A percentile compares a stretch with the other conserved stretches of the same genome.
These are phyloP conservation scores for Exophiala sp. DNA, from an alignment of 2,329 filamentous ascomycete species.

Conservation along the genomic window DNA sequence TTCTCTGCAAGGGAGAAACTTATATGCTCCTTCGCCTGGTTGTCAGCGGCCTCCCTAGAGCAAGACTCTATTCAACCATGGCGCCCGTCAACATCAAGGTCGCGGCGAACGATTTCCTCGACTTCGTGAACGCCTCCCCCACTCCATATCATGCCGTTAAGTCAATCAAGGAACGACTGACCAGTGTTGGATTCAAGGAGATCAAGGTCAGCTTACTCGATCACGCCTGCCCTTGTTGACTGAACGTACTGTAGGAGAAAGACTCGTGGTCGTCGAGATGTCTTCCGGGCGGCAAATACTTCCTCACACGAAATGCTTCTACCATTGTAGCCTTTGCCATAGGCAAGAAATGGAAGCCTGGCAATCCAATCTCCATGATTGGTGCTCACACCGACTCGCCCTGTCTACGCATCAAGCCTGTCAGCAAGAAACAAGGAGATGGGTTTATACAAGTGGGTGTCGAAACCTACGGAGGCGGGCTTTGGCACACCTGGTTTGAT, in stretches of 20 bases:
- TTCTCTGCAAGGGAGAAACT: background rate
- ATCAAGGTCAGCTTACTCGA: constrained; percentile 58
- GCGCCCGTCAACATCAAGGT: constrained; percentile 30
- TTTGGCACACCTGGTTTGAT: constrained; percentile 99
- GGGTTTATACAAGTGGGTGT: constrained; percentile 94
- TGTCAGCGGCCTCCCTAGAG: background rate
- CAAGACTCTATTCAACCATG: constrained; percentile 30
- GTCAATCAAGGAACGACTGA: constrained; percentile 70
- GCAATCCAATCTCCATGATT: constrained; percentile 86
- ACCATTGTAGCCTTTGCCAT: constrained; percentile 92
- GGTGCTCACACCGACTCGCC: constrained; percentile 96
- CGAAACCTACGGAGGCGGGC: constrained; percentile 92
- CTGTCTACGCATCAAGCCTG: constrained; percentile 86
- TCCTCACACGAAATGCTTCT: constrained; percentile 87
- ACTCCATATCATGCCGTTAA: constrained; percentile 94
- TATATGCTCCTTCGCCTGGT: constrained; percentile 21
- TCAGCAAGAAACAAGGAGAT: constrained; percentile 80
- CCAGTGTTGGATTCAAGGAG: constrained; percentile 78
- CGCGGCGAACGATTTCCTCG: constrained; percentile 76
- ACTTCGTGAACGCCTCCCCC: constrained; percentile 91
- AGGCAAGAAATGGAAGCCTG: constrained; percentile 84
- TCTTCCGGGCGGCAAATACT: constrained; percentile 89
- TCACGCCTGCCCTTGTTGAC: background rate
- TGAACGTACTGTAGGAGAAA: constrained; percentile 58
- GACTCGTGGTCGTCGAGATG: constrained; percentile 81